A percentile compares a stretch with the other conserved stretches of the same genome.
Evolutionary conservation across 2,329 filamentous ascomycete genomes (phyloP).

Genomic region (Metarhizium album): DNA sequence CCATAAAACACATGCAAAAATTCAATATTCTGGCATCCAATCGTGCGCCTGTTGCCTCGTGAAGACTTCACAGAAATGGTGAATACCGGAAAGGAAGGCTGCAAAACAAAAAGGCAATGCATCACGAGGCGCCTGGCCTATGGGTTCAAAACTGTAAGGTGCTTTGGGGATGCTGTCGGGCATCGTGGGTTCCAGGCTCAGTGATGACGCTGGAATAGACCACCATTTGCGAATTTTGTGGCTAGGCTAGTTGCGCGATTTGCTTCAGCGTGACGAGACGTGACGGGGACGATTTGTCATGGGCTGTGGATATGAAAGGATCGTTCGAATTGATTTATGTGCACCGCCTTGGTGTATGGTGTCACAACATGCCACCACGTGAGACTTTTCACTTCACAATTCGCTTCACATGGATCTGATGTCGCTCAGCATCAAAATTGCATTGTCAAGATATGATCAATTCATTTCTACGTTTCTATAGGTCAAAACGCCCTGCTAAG

Average conservation of each 20-base stretch:
- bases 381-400: background rate
- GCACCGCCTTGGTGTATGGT: too few relatives aligned
- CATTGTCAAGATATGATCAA: background rate
- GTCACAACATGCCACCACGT: background rate
- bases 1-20: conserved; percentile 15
- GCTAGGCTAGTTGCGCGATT: too few relatives aligned
- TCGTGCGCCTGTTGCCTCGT: background rate
- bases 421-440: background rate
- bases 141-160: background rate
- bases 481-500: conserved; percentile 27
- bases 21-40: conserved; percentile 6
- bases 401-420: background rate
- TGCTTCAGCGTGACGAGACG: too few relatives aligned
- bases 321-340: too few relatives aligned
- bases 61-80: background rate
- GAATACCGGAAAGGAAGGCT: background rate
- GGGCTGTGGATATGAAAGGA: too few relatives aligned
- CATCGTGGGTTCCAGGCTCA: background rate
- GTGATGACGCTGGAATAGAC: background rate
- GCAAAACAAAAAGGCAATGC: background rate
- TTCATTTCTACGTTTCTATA: conserved; percentile 30
- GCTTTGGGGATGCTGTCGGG: background rate
- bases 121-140: background rate
- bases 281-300: too few relatives aligned
- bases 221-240: background rate